phyloP scores from a whole-genome alignment of 1,284 basidiomycete species.

The Somion occarium region DNA sequence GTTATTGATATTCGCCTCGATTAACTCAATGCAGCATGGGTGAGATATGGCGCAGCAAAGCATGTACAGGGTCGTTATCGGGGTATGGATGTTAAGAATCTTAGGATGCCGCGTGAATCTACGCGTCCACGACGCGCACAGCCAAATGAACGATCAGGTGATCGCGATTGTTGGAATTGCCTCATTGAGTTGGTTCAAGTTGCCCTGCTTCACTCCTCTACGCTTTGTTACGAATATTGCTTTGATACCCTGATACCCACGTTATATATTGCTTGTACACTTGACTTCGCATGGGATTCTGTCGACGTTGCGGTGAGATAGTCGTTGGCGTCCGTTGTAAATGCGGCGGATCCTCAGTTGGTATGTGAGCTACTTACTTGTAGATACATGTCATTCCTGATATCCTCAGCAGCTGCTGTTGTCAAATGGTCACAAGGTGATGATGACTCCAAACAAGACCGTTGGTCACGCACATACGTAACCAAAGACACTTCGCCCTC shows the following conservation, averaged over 20 bases:
- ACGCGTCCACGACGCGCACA: background rate
- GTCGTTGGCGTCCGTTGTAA: slow-evolving; percentile 64
- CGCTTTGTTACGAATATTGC: background rate
- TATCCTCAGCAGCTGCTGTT: slow-evolving; percentile 47
- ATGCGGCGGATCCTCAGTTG: slow-evolving; percentile 73
- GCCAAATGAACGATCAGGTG: slow-evolving; percentile 7
- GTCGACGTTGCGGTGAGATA: slow-evolving; percentile 76
- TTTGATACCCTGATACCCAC: background rate
- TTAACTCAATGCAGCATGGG: too few species aligned
- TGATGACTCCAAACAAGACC: slow-evolving; percentile 47
- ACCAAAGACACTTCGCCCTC: slow-evolving; percentile 42
- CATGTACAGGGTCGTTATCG: too few species aligned
- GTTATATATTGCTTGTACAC: background rate
- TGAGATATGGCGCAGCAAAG: too few species aligned
- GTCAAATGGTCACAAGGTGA: slow-evolving; percentile 55
- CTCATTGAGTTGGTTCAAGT: background rate
- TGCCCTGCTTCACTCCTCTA: background rate
- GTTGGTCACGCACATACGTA: slow-evolving; percentile 75
- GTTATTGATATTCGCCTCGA: too few species aligned
- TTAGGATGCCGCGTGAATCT: too few species aligned
- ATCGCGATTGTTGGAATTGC: slow-evolving; percentile 5
- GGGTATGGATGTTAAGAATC: too few species aligned
- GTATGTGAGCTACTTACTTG: slow-evolving; percentile 33
- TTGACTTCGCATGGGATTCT: slow-evolving; percentile 59
- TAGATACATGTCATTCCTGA: background rate